These are phyloP conservation scores for Vinca minor DNA, from an alignment of 257 asterid genomes.

Conservation along the genomic window DNA sequence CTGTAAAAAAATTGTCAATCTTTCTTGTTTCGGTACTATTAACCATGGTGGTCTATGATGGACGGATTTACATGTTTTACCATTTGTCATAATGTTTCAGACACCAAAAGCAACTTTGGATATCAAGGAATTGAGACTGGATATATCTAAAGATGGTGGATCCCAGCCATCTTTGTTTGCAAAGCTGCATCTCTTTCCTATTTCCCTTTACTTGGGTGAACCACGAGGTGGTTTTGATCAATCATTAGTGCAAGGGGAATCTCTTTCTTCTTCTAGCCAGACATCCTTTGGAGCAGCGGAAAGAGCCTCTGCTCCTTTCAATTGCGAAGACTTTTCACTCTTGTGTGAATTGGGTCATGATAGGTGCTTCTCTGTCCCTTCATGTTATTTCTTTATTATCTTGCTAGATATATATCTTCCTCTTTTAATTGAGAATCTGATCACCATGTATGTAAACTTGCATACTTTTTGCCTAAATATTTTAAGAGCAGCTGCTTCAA, in stretches of 20 bases:
- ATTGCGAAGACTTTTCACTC: conserved; percentile 83
- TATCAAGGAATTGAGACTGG: conserved; percentile 77
- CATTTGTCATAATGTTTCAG: conserved; percentile 36
- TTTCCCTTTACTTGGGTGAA: conserved; percentile 61
- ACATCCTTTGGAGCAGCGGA: conserved; percentile 28
- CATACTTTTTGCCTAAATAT: background rate
- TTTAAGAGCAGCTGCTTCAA: background rate
- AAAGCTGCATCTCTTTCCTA: conserved; percentile 69
- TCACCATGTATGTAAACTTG: background rate
- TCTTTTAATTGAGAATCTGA: conserved; percentile 4
- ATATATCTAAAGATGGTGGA: conserved; percentile 84
- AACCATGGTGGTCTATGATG: background rate
- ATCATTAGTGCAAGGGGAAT: conserved; percentile 38
- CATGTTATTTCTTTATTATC: conserved; percentile 12
- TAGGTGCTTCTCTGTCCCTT: conserved; percentile 49
- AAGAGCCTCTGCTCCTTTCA: conserved; percentile 62
- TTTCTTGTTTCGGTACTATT: background rate
- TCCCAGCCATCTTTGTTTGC: conserved; percentile 65
- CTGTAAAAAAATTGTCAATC: too few species aligned
- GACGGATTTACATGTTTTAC: conserved; percentile 10
- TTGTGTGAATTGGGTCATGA: conserved; percentile 81
- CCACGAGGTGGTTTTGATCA: conserved; percentile 44
- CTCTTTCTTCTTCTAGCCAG: conserved; percentile 38
- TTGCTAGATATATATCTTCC: background rate
- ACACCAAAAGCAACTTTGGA: conserved; percentile 77